phyloP scores from a whole-genome alignment of 2,329 filamentous ascomycete species.

The Arthrinium phaeospermum region DNA sequence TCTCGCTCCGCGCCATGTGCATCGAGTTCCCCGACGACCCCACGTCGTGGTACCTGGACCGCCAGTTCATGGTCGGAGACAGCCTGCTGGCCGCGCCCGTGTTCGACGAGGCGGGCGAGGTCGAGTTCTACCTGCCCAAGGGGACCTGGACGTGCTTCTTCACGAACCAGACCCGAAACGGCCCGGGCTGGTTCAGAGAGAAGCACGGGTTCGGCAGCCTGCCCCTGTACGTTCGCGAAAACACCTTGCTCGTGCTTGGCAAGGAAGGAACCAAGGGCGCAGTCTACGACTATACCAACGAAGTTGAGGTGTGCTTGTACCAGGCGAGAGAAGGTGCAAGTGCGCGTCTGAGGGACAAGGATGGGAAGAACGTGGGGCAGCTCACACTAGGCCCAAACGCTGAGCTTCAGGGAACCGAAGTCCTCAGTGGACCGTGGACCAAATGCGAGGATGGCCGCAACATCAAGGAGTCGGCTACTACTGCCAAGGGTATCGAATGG shows the following conservation, averaged over 20 bases:
- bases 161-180: constrained; percentile 53
- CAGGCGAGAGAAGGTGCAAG: constrained; percentile 47
- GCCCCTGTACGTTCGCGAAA: constrained; percentile 63
- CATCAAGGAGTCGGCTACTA: constrained; percentile 31
- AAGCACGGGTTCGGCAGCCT: constrained; percentile 63
- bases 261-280: constrained; percentile 45
- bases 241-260: constrained; percentile 54
- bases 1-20: constrained; percentile 68
- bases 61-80: constrained; percentile 76
- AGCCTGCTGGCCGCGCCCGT: constrained; percentile 67
- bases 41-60: constrained; percentile 71
- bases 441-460: constrained; percentile 29
- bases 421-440: constrained; percentile 45
- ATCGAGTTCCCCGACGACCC: constrained; percentile 74
- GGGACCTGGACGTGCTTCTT: constrained; percentile 56
- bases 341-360: constrained; percentile 48
- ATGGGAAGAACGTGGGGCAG: constrained; percentile 47
- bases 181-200: constrained; percentile 65
- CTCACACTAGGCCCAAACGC: constrained; percentile 47
- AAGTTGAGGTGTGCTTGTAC: constrained; percentile 56
- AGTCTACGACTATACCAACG: constrained; percentile 53
- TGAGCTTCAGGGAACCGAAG: constrained; percentile 44
- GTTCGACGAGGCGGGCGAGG: constrained; percentile 70
- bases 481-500: constrained; percentile 31
- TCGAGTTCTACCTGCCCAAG: constrained; percentile 68